Conservation (phyloP, 192 early-diverging fungal genomes). For the Coemansia reversa region DNA sequence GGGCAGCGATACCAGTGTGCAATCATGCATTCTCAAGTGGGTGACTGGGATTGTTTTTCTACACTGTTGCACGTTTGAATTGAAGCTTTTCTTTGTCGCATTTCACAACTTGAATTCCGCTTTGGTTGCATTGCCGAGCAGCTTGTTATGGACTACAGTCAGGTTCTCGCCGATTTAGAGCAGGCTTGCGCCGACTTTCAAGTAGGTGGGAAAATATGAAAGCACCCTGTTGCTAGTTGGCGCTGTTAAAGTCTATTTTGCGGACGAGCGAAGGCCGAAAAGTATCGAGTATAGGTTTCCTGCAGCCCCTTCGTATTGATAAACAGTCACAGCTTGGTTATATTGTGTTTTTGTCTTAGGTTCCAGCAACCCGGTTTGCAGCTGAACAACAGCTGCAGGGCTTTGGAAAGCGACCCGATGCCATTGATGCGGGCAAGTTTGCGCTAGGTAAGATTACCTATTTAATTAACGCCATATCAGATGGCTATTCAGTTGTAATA, state of each 20-base stretch:
- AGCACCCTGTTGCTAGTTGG: neutral
- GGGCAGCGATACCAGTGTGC: too few relatives aligned
- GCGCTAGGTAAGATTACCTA: slow-evolving; percentile 26
- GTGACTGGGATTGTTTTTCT: neutral
- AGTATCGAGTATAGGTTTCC: neutral
- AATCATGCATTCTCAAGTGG: too few relatives aligned
- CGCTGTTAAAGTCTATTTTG: neutral
- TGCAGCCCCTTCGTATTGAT: neutral
- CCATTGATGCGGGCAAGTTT: slow-evolving; percentile 42
- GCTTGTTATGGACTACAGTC: slow-evolving; percentile 32
- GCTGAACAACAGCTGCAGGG: slow-evolving; percentile 35
- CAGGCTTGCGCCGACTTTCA: slow-evolving; percentile 52
- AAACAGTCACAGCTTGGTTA: neutral
- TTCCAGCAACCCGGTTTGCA: slow-evolving; percentile 36
- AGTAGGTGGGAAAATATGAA: slow-evolving; percentile 11
- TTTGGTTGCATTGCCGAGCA: slow-evolving; percentile 4
- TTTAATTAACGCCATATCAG: too few relatives aligned
- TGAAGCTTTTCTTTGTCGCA: neutral
- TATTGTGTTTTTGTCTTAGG: slow-evolving; percentile 12
- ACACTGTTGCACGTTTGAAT: neutral
- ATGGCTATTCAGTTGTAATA: too few relatives aligned
- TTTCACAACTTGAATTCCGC: slow-evolving; percentile 2
- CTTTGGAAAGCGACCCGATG: slow-evolving; percentile 51
- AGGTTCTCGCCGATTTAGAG: slow-evolving; percentile 35
- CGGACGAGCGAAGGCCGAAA: neutral